A percentile compares a stretch with the other conserved stretches of the same genome.
Conservation (phyloP, 352 stramenopile species). For the Albugo candida region DNA sequence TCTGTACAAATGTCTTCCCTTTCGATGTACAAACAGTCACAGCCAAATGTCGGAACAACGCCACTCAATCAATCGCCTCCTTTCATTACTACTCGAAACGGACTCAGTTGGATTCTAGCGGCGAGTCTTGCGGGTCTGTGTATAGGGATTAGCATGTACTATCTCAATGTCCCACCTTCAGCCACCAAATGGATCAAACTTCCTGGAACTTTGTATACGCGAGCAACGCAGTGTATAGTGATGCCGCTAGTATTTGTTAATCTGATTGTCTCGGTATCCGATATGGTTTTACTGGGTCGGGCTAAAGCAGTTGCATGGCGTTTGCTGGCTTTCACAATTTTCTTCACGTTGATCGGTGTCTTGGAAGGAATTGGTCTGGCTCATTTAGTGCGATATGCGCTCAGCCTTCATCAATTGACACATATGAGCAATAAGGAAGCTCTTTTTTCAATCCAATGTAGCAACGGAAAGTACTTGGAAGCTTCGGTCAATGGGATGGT, state of each 20-base stretch:
- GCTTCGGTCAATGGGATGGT: conserved; percentile 24
- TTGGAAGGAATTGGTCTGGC: conserved; percentile 35
- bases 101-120: conserved; percentile 13
- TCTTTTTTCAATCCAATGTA: conserved; percentile 56
- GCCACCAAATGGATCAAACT: conserved; percentile 43
- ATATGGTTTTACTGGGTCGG: conserved; percentile 34
- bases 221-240: conserved; percentile 56
- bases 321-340: conserved; percentile 20
- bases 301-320: conserved; percentile 22
- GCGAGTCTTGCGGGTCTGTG: conserved; percentile 23
- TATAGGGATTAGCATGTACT: conserved; percentile 27
- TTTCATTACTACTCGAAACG: no score
- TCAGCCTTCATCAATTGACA: conserved; percentile 10
- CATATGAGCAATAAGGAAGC: conserved; percentile 16
- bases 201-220: conserved; percentile 50
- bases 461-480: conserved; percentile 44
- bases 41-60: no score
- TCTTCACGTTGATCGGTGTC: conserved; percentile 25
- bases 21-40: no score
- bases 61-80: no score
- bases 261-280: conserved; percentile 38
- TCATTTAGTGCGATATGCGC: conserved; percentile 21
- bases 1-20: no score
- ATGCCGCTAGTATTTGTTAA: conserved; percentile 67
- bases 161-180: conserved; percentile 22